Base-by-base conservation (phyloP, 306 rosid species). In the Malus sylvestris region DNA sequence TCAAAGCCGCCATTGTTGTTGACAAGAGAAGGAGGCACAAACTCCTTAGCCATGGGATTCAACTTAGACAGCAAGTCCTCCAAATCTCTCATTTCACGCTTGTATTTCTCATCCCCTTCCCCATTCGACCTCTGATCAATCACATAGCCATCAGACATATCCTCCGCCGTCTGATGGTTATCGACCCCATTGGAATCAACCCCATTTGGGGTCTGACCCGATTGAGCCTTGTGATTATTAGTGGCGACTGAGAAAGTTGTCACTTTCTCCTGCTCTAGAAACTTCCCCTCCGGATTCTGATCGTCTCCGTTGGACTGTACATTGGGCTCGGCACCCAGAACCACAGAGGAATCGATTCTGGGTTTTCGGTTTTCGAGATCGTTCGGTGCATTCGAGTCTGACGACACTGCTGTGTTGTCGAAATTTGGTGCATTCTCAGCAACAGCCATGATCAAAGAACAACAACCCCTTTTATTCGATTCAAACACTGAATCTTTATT, bases 31-130 rank as follows among this genome's bases (percentile, higher is more conserved):
- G 93, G 93, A 10, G 99, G 99, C 74, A 95, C 93, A 85, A 92
- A 95, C 68, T 95, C 99, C 90, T 95, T 89, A 67, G 97, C 99
- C 99, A 95, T 87, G 76, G 99, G 97, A 72, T 95, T 95, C 90
- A 95, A 73, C 91, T 95, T 92, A 12, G 97, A 92, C 67, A 95
- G 75, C 51, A 95, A 76, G n/a, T 92, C 97, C 62, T 85, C 99
- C 93, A 95, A 93, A 89, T 95, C 97, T 86, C 93, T 92, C 91
- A 95, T 95, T 45, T 92, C 96, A 23, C 83, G 81, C 74, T 91
- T 90, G 75, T 78, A 91, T 78, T 71, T 87, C 62, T 90, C 94
- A 23, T 79, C 89, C 44, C 82, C 88, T 25, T 84, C 78, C 7
- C 88, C 92, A 60, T 87, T 81, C 12, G 84, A 70, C 73, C 63